phyloP scores from a whole-genome alignment of 1,284 basidiomycete genomes.

The Gastroboletus turbinatus region DNA sequence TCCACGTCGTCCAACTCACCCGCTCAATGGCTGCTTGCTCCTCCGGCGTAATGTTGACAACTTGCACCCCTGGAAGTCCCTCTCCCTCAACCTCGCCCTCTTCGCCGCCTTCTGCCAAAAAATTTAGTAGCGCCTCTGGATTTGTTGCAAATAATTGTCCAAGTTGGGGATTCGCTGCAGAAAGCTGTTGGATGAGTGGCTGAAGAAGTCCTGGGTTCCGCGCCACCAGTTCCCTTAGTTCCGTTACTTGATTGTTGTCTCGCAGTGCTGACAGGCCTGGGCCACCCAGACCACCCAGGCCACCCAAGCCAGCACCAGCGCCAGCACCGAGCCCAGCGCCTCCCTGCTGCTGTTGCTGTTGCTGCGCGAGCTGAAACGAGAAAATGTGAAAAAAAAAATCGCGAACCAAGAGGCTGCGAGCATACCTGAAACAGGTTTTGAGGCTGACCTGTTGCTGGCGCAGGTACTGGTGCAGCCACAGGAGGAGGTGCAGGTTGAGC shows the following conservation, averaged over 20 bases:
- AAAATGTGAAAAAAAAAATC: not conserved
- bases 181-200: conserved; percentile 82
- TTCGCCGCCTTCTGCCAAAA: conserved; percentile 52
- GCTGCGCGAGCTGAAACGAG: conserved; percentile 60
- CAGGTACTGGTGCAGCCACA: conserved; percentile 35
- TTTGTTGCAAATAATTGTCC: conserved; percentile 66
- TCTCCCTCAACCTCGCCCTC: conserved; percentile 41
- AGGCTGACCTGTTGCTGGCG: conserved; percentile 34
- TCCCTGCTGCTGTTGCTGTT: conserved; percentile 67
- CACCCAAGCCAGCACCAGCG: conserved; percentile 14
- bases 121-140: conserved; percentile 67
- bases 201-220: conserved; percentile 81
- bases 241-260: conserved; percentile 62
- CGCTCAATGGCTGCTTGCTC: conserved; percentile 86
- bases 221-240: conserved; percentile 67
- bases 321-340: conserved; percentile 30
- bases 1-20: conserved; percentile 46
- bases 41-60: conserved; percentile 79
- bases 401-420: not conserved
- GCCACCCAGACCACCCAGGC: conserved; percentile 21
- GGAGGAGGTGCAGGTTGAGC: conserved; percentile 36
- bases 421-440: conserved; percentile 80
- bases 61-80: conserved; percentile 40
- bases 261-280: conserved; percentile 56
- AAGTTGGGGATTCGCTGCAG: conserved; percentile 69